These are phyloP conservation scores for Conoideocrella luteorostrata DNA, from an alignment of 2,329 filamentous ascomycete species.

Conservation along the genomic window DNA sequence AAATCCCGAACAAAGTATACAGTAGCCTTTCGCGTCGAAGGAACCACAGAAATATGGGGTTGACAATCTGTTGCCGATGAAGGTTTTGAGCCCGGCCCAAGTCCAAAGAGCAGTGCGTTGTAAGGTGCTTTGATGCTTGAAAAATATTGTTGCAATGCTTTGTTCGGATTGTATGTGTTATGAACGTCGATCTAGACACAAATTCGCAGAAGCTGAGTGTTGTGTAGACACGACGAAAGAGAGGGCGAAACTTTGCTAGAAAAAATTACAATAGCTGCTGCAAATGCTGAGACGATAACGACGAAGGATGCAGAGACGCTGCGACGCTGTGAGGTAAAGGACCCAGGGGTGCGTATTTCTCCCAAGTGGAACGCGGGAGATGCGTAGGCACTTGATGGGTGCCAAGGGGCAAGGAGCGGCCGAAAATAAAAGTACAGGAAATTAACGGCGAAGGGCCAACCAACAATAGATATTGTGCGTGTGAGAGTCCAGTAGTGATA, in stretches of 20 bases:
- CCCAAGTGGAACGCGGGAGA: neutral
- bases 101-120: neutral
- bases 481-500: neutral
- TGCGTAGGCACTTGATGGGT: neutral
- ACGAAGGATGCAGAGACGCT: slow-evolving; percentile 1
- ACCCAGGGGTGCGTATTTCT: too few relatives aligned
- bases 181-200: neutral
- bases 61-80: neutral
- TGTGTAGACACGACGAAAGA: too few relatives aligned
- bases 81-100: neutral
- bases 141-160: neutral
- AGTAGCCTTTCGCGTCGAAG: neutral
- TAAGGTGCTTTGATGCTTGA: neutral
- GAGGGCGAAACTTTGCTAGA: too few relatives aligned
- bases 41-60: neutral
- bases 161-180: neutral
- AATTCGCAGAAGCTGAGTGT: neutral
- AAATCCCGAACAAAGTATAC: neutral
- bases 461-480: neutral
- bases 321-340: neutral
- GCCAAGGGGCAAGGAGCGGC: slow-evolving; percentile 17
- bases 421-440: slow-evolving; percentile 25
- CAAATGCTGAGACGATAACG: slow-evolving; percentile 5
- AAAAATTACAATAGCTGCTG: neutral
- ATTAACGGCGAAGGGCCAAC: slow-evolving; percentile 23